phyloP scores from a whole-genome alignment of 352 stramenopile genomes.

The Aphanomyces euteiches region DNA sequence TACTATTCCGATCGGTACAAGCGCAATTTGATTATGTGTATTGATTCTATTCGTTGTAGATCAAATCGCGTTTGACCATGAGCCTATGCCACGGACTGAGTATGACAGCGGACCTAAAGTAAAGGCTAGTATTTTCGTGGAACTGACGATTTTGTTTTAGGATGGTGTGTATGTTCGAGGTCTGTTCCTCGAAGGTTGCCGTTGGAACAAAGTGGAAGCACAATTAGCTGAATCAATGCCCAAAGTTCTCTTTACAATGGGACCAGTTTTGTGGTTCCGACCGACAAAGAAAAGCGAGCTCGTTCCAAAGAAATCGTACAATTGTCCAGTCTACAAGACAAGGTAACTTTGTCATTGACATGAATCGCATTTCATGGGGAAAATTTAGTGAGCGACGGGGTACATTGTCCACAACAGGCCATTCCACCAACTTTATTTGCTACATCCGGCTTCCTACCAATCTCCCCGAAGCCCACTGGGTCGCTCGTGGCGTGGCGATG shows the following conservation, averaged over 20 bases:
- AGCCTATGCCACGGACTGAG: constrained; percentile 72
- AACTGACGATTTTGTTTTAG: constrained; percentile 30
- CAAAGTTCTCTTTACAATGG: constrained; percentile 85
- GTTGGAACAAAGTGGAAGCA: constrained; percentile 73
- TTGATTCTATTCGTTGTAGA: constrained; percentile 30
- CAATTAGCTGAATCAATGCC: constrained; percentile 76
- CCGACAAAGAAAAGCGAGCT: constrained; percentile 77
- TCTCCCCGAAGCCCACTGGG: constrained; percentile 85
- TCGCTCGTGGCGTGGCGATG: constrained; percentile 91
- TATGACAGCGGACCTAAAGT: constrained; percentile 71
- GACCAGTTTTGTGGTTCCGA: constrained; percentile 80
- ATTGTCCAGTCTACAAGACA: constrained; percentile 94
- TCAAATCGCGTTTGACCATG: constrained; percentile 73
- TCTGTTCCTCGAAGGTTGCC: constrained; percentile 86
- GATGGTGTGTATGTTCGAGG: constrained; percentile 86
- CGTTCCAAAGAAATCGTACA: constrained; percentile 66
- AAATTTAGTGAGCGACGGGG: constrained; percentile 76
- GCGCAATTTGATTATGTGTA: constrained; percentile 17
- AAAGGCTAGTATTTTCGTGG: neutral
- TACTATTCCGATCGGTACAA: constrained; percentile 87
- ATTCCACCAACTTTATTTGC: constrained; percentile 94
- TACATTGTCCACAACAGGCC: constrained; percentile 89
- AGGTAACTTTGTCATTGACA: constrained; percentile 36
- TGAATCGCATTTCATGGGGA: too few relatives aligned
- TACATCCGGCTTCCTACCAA: constrained; percentile 86